Evolutionary conservation across 441 rosid genomes (phyloP).

Genomic region (Adansonia grandidieri): DNA sequence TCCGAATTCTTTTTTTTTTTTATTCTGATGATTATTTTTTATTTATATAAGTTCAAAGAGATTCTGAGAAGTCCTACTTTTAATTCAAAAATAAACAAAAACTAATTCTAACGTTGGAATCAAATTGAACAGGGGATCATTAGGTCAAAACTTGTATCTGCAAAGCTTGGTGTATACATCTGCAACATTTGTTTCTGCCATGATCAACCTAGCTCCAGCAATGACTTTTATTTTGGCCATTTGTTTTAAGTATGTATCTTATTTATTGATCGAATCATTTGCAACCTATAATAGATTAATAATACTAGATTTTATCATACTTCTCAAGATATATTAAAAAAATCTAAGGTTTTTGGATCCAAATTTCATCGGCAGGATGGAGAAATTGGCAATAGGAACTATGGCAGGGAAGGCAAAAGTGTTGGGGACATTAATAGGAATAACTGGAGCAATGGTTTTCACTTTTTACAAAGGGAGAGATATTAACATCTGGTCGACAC

Average conservation of each 20-base stretch:
- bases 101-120: neutral
- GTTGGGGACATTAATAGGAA: conserved; percentile 60
- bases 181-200: conserved; percentile 41
- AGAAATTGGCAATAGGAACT: conserved; percentile 45
- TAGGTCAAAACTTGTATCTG: conserved; percentile 35
- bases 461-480: no score
- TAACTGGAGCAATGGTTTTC: conserved; percentile 11
- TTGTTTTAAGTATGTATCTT: conserved; percentile 5
- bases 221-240: conserved; percentile 40
- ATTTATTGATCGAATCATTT: neutral
- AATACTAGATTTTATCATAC: neutral
- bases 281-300: neutral
- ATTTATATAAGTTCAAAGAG: no score
- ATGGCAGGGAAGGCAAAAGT: conserved; percentile 61
- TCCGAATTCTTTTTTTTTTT: neutral
- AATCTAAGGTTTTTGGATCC: neutral
- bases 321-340: neutral
- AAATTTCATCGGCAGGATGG: conserved; percentile 44
- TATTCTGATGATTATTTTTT: neutral
- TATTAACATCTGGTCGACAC: no score
- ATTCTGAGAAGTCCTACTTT: neutral
- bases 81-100: neutral
- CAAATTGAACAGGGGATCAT: conserved; percentile 36
- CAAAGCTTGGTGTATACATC: conserved; percentile 39
- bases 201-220: conserved; percentile 42